A percentile compares a stretch with the other conserved stretches of the same genome.
Conservation (phyloP, 2,329 filamentous ascomycete genomes). For the Lojkania enalia region DNA sequence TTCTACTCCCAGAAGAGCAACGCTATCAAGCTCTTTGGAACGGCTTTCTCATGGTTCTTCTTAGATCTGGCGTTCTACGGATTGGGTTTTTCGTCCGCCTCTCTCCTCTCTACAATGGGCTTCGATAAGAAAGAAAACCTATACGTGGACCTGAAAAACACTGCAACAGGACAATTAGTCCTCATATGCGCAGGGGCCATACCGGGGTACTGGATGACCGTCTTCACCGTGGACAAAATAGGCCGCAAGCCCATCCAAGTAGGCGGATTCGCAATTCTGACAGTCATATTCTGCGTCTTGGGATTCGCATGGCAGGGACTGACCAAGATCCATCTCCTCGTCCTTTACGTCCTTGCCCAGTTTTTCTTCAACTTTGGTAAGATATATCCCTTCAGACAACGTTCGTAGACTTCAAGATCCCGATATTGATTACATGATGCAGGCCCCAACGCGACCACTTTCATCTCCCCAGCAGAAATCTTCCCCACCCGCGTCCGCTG, state of each 20-base stretch:
- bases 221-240: conserved; percentile 63
- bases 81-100: conserved; percentile 71
- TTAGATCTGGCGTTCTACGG: conserved; percentile 55
- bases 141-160: conserved; percentile 70
- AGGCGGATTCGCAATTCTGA: conserved; percentile 19
- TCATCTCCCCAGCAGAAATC: conserved; percentile 51
- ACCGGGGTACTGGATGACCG: conserved; percentile 69
- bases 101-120: conserved; percentile 69
- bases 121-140: conserved; percentile 62
- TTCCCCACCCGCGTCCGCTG: conserved; percentile 51
- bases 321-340: conserved; percentile 41
- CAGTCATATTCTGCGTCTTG: conserved; percentile 18
- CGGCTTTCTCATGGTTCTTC: conserved; percentile 81
- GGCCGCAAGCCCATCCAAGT: conserved; percentile 51
- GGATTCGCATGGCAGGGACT: conserved; percentile 17
- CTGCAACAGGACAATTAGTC: conserved; percentile 75
- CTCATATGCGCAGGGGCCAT: conserved; percentile 75
- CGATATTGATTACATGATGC: neutral
- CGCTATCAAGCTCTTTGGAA: conserved; percentile 70
- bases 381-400: neutral
- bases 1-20: conserved; percentile 74
- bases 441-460: conserved; percentile 48
- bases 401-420: too few species aligned
- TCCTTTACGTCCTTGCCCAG: conserved; percentile 47
- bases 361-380: conserved; percentile 52